Evolutionary conservation across 78 protist species (phyloP), one percentile per base, ranked within the genome.

Genomic region (Monocercomonoides exilis): DNA sequence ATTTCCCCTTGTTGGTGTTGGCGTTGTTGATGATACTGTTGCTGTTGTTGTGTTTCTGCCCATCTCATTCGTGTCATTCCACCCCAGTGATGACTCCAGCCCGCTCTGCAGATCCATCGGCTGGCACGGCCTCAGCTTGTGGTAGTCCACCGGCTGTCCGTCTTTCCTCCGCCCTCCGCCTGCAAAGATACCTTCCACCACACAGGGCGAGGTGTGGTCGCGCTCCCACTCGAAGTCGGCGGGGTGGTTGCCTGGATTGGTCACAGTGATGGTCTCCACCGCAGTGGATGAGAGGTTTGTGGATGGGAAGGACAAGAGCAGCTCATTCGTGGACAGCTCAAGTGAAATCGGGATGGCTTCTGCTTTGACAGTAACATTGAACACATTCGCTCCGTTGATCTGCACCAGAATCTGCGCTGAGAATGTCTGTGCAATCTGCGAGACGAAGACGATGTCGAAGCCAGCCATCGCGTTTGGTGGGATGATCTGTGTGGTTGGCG

Each of bases 401-500:
- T 6, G 45, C 2, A 81, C 85, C 45, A 41, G 38, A 29, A 81
- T 1, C 85, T 36, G 45, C 4, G 63, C 44, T 43, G 41, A 1
- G 44, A 81, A 81, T 43, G 1, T 5, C 45, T 81, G 45, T 6
- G 41, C 85, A 29, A n/a, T 2, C 45, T 2, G 5, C 34, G 2
- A 41, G 38, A 36, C 1, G 85, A 81, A 2, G 2, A 41, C 42
- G 41, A 81, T 81, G 85, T 81, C 85, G 85, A 81, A 81, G 46
- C 85, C 85, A 2, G 85, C 85, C 85, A 81, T 81, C 46, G 2
- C 44, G 85, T 44, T 44, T 4, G 85, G 85, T 6, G 82, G 82
- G 11, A 79, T 79, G 82, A 79, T 79, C 82, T 79, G 82, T 5
- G 82, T 32, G 43, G 6, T 41, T 33, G 82, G 82, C 6, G 82